These are phyloP conservation scores for Ogataea parapolymorpha DNA, from an alignment of 805 yeast genomes.

Conservation along the genomic window DNA sequence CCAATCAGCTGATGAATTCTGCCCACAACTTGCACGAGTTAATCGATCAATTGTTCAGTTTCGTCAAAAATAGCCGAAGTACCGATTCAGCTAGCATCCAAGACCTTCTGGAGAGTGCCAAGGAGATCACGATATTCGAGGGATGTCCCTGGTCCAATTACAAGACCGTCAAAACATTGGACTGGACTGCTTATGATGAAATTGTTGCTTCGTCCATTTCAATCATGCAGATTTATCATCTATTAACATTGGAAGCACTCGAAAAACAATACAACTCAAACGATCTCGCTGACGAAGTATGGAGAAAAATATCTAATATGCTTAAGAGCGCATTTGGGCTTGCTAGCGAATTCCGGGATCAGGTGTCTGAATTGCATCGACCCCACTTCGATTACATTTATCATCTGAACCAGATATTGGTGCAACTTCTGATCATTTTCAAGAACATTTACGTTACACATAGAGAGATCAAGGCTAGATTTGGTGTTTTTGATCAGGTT, in stretches of 20 bases:
- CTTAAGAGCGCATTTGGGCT: constrained; percentile 22
- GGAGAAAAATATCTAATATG: constrained; percentile 25
- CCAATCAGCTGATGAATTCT: constrained; percentile 23
- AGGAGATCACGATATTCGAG: background rate
- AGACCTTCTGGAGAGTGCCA: constrained; percentile 15
- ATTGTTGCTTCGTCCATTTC: constrained; percentile 19
- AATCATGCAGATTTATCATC: constrained; percentile 16
- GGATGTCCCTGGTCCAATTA: constrained; percentile 23
- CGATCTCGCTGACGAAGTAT: constrained; percentile 16
- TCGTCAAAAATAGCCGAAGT: background rate
- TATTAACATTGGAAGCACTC: constrained; percentile 17
- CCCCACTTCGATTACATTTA: constrained; percentile 11
- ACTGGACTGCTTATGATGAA: constrained; percentile 28
- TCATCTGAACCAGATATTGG: constrained; percentile 19
- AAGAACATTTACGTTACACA: constrained; percentile 20
- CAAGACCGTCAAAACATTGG: background rate
- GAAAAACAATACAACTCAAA: constrained; percentile 7
- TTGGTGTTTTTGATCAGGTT: constrained; percentile 26
- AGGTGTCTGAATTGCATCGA: constrained; percentile 5
- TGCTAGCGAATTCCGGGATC: constrained; percentile 15
- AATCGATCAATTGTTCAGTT: constrained; percentile 23
- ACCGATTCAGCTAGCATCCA: background rate
- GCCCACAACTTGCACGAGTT: constrained; percentile 23
- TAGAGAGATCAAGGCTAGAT: constrained; percentile 18
- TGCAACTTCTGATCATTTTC: constrained; percentile 25